phyloP scores from a whole-genome alignment of 192 early-diverging fungal genomes.

The Linnemannia schmuckeri region DNA sequence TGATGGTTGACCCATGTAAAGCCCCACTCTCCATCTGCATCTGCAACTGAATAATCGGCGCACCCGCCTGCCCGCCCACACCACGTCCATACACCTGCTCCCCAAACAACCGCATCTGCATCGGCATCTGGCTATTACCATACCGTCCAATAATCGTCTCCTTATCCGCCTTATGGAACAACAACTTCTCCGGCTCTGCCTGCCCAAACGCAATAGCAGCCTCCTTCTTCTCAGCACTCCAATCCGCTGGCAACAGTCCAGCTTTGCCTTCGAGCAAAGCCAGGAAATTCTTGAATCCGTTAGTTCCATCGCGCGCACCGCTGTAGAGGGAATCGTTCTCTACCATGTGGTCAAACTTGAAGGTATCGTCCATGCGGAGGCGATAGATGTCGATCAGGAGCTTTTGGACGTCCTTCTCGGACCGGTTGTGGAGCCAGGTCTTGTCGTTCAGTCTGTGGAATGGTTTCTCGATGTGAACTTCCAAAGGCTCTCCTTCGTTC shows the following conservation, averaged over 20 bases:
- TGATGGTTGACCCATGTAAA: not conserved
- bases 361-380: conserved; percentile 29
- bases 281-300: conserved; percentile 18
- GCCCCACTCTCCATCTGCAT: not conserved
- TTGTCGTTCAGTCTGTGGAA: conserved; percentile 6
- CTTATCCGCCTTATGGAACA: not conserved
- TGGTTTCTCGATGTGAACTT: not conserved
- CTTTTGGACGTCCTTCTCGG: conserved; percentile 24
- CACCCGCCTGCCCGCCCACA: not conserved
- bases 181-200: not conserved
- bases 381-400: conserved; percentile 35
- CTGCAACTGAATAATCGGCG: not conserved
- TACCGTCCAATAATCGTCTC: not conserved
- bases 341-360: conserved; percentile 31
- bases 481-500: not conserved
- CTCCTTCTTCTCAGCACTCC: conserved; percentile 17
- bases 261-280: not conserved
- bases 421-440: conserved; percentile 2
- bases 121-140: not conserved
- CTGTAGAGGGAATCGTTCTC: conserved; percentile 20
- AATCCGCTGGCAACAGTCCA: conserved; percentile 23
- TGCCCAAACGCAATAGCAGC: conserved; percentile 20
- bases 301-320: conserved; percentile 10
- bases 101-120: not conserved
- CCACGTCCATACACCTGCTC: not conserved